These are phyloP conservation scores for Tulasnella sp. DNA, from an alignment of 768 basidiomycete species.

Conservation along the genomic window DNA sequence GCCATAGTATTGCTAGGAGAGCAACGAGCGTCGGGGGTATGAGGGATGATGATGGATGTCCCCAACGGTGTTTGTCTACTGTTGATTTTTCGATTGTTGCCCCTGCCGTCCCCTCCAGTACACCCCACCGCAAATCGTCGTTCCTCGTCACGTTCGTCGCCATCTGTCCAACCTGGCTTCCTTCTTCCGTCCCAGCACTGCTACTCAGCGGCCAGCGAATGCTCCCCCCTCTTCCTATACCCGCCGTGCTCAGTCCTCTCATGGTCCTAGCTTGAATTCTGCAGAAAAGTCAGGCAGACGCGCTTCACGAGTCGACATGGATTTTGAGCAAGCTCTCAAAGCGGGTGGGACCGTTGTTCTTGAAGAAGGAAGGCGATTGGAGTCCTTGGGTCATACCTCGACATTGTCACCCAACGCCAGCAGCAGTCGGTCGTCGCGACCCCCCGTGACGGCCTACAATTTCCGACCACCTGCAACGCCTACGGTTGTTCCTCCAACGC, in stretches of 20 bases:
- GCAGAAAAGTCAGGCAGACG: slow-evolving; percentile 28
- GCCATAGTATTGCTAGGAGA: too few species aligned
- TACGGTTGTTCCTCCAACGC: slow-evolving; percentile 53
- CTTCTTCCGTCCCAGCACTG: slow-evolving; percentile 3
- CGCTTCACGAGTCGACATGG: slow-evolving; percentile 59
- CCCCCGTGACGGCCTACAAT: slow-evolving; percentile 33
- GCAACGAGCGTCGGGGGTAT: too few species aligned
- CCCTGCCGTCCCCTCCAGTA: neutral
- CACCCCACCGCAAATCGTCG: neutral
- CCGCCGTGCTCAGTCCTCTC: neutral
- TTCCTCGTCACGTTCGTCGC: neutral
- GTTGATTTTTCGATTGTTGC: too few species aligned
- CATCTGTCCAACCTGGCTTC: neutral
- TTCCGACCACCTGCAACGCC: slow-evolving; percentile 45
- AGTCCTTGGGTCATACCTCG: slow-evolving; percentile 46
- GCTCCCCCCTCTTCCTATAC: neutral
- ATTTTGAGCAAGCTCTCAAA: slow-evolving; percentile 67
- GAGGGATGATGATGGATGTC: too few species aligned
- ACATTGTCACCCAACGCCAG: slow-evolving; percentile 26
- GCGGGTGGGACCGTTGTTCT: slow-evolving; percentile 55
- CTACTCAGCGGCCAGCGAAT: neutral
- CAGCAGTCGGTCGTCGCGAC: too few species aligned
- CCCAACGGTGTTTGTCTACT: neutral
- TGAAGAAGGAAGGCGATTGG: slow-evolving; percentile 59
- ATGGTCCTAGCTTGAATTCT: neutral